Conservation (phyloP, 2,329 filamentous ascomycete genomes). For the Pestalotiopsis fici region DNA sequence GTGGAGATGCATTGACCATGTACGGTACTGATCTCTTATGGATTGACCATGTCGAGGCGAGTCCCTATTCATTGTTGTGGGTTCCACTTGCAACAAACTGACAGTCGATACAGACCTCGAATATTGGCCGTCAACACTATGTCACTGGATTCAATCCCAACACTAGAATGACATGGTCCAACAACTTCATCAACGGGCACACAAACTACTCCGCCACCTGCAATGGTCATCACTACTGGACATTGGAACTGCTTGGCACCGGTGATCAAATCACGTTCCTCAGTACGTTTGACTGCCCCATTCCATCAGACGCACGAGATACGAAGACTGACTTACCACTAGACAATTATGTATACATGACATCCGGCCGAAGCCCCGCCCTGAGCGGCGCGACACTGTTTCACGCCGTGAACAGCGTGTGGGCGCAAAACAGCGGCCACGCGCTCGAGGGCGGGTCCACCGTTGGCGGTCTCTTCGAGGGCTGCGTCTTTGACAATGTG, state of each 20-base stretch:
- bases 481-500: constrained; percentile 24
- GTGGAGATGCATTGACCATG: no score
- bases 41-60: no score
- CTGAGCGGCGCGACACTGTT: constrained; percentile 26
- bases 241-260: not conserved
- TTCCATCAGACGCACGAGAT: no score
- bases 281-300: not conserved
- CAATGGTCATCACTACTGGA: constrained; percentile 48
- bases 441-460: constrained; percentile 22
- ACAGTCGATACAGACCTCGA: no score
- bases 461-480: constrained; percentile 26
- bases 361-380: constrained; percentile 24
- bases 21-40: no score
- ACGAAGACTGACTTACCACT: not conserved
- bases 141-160: constrained; percentile 32
- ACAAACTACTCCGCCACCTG: constrained; percentile 43
- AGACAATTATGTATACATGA: constrained; percentile 22
- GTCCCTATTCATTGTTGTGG: no score
- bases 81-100: no score
- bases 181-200: constrained; percentile 44
- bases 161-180: constrained; percentile 43
- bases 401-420: constrained; percentile 31
- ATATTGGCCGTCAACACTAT: constrained; percentile 44
- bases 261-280: not conserved
- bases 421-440: constrained; percentile 25